Evolutionary conservation across 192 early-diverging fungal species (phyloP), one percentile per base, ranked within the genome.

Genomic region (Podila epigama): DNA sequence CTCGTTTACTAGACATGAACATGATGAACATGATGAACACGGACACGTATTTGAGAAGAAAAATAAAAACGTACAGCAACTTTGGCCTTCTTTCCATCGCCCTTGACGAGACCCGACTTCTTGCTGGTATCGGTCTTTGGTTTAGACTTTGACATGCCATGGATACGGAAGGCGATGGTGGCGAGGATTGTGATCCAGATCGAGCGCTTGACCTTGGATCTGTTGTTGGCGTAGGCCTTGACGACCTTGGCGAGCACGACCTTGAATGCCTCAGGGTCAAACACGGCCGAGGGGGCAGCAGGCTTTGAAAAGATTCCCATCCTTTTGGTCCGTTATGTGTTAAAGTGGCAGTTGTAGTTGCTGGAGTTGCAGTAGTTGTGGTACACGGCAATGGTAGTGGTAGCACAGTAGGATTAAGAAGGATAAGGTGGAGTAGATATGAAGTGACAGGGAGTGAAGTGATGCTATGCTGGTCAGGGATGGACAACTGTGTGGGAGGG

Each of bases 281-380:
- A 78, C 55, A 69, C 68, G 15, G 63, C 63, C 48, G 63, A 34
- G 40, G 63, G 18, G 12, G 61, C 36, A 5, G 75, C 60, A 27
- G 68, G 75, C 60, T 69, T 69, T 60, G 75, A 69, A 63, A 75
- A 75, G 70, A 75, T 75, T 5, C 70, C 70, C 70, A 75, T 75
- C 20, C 37, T 12, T 37, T n/a, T 20, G 34, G 12, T 63, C 29
- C 22, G 28, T 16, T 37, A 32, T 27, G 58, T 37, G n/a, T 54
- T 16, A 0, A n/a, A 28, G 34, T 41, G 50, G 32, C 39, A 42
- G 36, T 22, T 22, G 44, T 48, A 48, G n/a, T 48, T 48, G n/a
- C n/a, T n/a, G n/a, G n/a, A n/a, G n/a, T n/a, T n/a, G n/a, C n/a
- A n/a, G n/a, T n/a, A n/a, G n/a, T n/a, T n/a, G n/a, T n/a, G n/a